Percentiles rank a stretch among this genome's conserved stretches.
Conservation (phyloP, 2,329 filamentous ascomycete species). For the Claviceps cyperi region DNA sequence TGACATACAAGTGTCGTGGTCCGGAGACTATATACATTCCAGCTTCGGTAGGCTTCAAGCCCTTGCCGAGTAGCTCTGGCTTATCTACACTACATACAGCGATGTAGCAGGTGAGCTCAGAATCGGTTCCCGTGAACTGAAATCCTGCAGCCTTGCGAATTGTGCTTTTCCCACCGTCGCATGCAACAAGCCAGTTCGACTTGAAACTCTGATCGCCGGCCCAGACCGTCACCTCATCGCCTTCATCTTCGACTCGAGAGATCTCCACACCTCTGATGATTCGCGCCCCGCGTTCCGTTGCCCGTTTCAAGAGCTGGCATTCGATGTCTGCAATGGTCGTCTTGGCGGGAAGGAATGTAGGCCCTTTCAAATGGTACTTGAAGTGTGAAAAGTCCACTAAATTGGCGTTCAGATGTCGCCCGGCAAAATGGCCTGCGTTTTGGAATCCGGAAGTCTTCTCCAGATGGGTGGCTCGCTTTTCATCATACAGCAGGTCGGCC, state of each 20-base stretch:
- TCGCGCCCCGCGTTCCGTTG: neutral
- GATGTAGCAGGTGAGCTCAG: conserved; percentile 22
- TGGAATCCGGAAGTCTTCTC: conserved; percentile 11
- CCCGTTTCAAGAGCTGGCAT: neutral
- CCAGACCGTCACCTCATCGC: neutral
- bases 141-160: conserved; percentile 24
- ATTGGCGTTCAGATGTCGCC: conserved; percentile 14
- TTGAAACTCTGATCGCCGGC: conserved; percentile 8
- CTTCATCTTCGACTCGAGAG: neutral
- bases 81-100: conserved; percentile 19
- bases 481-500: conserved; percentile 11
- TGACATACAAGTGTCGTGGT: conserved; percentile 7
- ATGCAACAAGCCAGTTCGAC: conserved; percentile 25
- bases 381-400: conserved; percentile 15
- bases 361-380: conserved; percentile 15
- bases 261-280: neutral
- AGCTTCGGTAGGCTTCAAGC: conserved; percentile 12
- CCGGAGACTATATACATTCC: conserved; percentile 16
- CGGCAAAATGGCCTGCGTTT: conserved; percentile 21
- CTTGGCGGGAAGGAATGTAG: neutral
- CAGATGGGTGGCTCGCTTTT: conserved; percentile 1
- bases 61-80: conserved; percentile 13
- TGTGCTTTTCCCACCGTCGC: conserved; percentile 26
- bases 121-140: conserved; percentile 20
- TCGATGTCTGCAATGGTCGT: neutral